A percentile compares a stretch with the other conserved stretches of the same genome.
Evolutionary conservation across 1,139 yeast genomes (phyloP).

Genomic region (Debaryomyces psychrophilus): DNA sequence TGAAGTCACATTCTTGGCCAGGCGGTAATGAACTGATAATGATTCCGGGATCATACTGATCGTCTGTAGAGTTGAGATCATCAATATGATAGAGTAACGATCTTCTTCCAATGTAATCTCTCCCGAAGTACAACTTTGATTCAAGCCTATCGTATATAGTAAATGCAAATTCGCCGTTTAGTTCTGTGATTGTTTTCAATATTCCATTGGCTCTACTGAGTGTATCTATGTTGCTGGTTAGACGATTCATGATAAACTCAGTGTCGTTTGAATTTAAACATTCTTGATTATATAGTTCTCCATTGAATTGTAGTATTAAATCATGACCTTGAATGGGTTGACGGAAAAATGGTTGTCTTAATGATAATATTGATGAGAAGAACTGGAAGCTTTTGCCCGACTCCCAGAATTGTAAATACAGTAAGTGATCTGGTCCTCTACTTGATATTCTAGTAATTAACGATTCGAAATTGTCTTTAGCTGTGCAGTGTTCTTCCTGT

Average conservation of each 20-base stretch:
- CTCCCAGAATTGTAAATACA: constrained; percentile 20
- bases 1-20: constrained; percentile 29
- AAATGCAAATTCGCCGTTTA: constrained; percentile 86
- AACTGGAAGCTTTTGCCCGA: constrained; percentile 28
- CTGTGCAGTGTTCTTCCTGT: constrained; percentile 13
- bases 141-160: constrained; percentile 45
- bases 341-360: constrained; percentile 72
- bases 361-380: constrained; percentile 73
- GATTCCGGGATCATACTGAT: constrained; percentile 28
- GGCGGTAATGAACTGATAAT: constrained; percentile 52
- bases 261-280: constrained; percentile 46
- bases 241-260: constrained; percentile 26
- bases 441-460: constrained; percentile 47
- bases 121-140: constrained; percentile 66
- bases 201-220: constrained; percentile 29
- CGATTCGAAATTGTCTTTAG: constrained; percentile 20
- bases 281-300: constrained; percentile 74
- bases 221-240: constrained; percentile 15
- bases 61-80: constrained; percentile 17
- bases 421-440: constrained; percentile 58
- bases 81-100: constrained; percentile 55
- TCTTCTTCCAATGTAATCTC: constrained; percentile 82
- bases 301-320: constrained; percentile 71
- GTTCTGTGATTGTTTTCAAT: constrained; percentile 32
- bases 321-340: constrained; percentile 59